Evolutionary conservation across 352 stramenopile genomes (phyloP).

Genomic region (Phytophthora tentaculata): DNA sequence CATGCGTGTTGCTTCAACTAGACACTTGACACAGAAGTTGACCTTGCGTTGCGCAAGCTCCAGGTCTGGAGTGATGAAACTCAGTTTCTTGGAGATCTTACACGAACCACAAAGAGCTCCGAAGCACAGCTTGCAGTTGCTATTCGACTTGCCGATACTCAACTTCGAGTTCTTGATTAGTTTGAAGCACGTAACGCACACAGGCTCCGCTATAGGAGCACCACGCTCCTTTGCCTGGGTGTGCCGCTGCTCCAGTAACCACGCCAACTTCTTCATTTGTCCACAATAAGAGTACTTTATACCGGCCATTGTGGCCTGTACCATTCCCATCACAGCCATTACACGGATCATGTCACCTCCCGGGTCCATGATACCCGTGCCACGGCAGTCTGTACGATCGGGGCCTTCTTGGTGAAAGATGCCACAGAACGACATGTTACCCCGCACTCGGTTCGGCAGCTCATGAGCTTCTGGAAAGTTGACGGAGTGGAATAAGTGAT

Average conservation of each 20-base stretch:
- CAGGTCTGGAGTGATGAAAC: slow-evolving; percentile 30
- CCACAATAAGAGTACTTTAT: slow-evolving; percentile 40
- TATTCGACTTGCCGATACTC: slow-evolving; percentile 21
- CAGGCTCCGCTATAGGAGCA: neutral
- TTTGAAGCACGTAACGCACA: slow-evolving; percentile 25
- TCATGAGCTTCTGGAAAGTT: slow-evolving; percentile 24
- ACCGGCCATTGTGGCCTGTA: slow-evolving; percentile 27
- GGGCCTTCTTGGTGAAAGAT: slow-evolving; percentile 32
- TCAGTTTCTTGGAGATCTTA: slow-evolving; percentile 32
- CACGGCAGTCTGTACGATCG: slow-evolving; percentile 15
- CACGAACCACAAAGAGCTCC: slow-evolving; percentile 25
- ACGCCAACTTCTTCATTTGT: slow-evolving; percentile 45
- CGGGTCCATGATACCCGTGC: slow-evolving; percentile 23
- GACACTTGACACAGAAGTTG: slow-evolving; percentile 38
- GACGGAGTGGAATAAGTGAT: slow-evolving; percentile 29
- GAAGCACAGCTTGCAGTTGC: slow-evolving; percentile 32
- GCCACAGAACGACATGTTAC: slow-evolving; percentile 45
- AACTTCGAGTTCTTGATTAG: slow-evolving; percentile 14
- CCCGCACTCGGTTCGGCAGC: slow-evolving; percentile 28
- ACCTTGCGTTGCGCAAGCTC: slow-evolving; percentile 29
- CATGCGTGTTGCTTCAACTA: slow-evolving; percentile 26
- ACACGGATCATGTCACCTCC: slow-evolving; percentile 21
- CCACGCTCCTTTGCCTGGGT: slow-evolving; percentile 15
- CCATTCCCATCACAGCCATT: slow-evolving; percentile 28
- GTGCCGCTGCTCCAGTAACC: slow-evolving; percentile 30